Evolutionary conservation across 2,329 filamentous ascomycete species (phyloP), one percentile per base, ranked within the genome.

Genomic region (Cladosporium sp.): DNA sequence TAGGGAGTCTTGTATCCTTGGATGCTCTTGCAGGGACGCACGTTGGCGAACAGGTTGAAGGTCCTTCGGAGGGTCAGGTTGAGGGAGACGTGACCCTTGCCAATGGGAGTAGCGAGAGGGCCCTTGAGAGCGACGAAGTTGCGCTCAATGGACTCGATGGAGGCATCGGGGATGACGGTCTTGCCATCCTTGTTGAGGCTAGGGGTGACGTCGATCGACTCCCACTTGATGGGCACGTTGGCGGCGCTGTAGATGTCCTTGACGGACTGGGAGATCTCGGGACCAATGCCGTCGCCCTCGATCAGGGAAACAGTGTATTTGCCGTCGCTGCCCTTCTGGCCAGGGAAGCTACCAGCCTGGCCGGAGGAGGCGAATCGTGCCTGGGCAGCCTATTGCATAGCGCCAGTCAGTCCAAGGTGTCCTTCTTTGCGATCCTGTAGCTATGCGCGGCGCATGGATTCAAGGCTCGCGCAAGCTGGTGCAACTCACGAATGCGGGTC

Each of bases 21-120:
- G 68, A 99, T 92, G 65, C 92, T 97, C 74, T 92, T 90, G 87
- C 95, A 99, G 64, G 95, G 94, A 73, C 95, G 92, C 71, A 99
- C 84, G 82, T 99, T 99, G 81, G 94, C 95, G 79, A 99, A 99
- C 72, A 99, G 92, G 84, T 99, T 99, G 83, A 99, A 99, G 65
- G 95, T 99, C 74, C 94, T 89, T 75, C 94, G 93, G 72, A 99
- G 92, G 61, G 94, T 99, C 66, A 99, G 83, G 85, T 99, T 99
- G 69, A 99, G 90, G 60, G 94, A 97, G 76, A 99, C 93, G 81
- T 99, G 94, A 73, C 94, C 94, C 84, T 97, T 99, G 78, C 95
- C 94, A 72, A 99, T 86, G 65, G 94, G 94, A 3, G 94, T 99
- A 85, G 95, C 95, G 67, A 99, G 88, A 70, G 95, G 95, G 65